phyloP scores from a whole-genome alignment of 2,329 filamentous ascomycete genomes.

The Clarireedia homoeocarpa region DNA sequence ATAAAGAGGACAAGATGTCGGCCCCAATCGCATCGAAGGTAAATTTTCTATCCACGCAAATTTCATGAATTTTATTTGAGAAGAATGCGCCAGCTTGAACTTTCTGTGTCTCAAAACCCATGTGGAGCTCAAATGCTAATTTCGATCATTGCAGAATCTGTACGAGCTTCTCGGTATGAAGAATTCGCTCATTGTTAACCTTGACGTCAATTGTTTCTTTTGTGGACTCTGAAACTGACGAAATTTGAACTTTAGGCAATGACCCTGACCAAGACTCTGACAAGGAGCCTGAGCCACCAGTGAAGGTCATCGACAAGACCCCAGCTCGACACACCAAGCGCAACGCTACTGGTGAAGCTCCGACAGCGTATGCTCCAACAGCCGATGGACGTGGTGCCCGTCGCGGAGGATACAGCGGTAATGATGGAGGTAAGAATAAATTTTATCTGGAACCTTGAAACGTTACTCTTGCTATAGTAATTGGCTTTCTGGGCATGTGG shows the following conservation, averaged over 20 bases:
- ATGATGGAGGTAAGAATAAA: conserved; percentile 72
- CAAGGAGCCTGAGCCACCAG: conserved; percentile 67
- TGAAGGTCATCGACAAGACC: conserved; percentile 85
- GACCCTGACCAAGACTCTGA: conserved; percentile 60
- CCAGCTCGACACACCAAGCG: conserved; percentile 69
- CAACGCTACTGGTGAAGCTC: conserved; percentile 70
- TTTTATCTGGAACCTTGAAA: not conserved
- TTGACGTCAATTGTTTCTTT: too few relatives aligned
- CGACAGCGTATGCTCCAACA: conserved; percentile 33
- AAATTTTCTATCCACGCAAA: conserved; percentile 10
- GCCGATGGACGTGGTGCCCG: conserved; percentile 21
- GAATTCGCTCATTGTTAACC: conserved; percentile 12
- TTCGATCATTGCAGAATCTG: conserved; percentile 61
- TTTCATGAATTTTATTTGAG: conserved; percentile 12
- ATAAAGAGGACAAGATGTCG: conserved; percentile 32
- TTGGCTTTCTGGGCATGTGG: not conserved
- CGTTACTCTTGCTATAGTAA: not conserved
- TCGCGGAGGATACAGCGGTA: conserved; percentile 59
- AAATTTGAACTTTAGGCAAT: conserved; percentile 36
- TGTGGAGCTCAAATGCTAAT: conserved; percentile 31
- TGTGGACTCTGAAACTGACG: conserved; percentile 17
- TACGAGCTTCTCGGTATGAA: conserved; percentile 94
- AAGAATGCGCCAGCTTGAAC: conserved; percentile 8
- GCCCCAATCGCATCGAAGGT: conserved; percentile 32
- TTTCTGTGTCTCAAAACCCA: conserved; percentile 6